These are phyloP conservation scores for Flaveria brownii DNA, from an alignment of 129 eudicot genomes.

Conservation along the genomic window DNA sequence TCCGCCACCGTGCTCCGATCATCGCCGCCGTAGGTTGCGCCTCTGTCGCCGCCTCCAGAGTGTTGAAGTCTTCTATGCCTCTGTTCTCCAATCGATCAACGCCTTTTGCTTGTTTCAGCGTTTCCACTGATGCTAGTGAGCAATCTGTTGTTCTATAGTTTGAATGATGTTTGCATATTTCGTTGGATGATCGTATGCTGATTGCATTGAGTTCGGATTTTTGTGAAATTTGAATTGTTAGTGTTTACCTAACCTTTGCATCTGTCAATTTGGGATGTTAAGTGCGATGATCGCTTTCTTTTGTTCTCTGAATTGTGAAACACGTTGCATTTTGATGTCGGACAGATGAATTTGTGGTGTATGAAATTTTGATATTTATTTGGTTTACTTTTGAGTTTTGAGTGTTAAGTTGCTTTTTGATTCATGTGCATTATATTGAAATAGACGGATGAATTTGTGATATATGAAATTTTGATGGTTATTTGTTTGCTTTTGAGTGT, in stretches of 20 bases:
- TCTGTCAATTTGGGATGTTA: slow-evolving; percentile 3
- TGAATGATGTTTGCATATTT: neutral
- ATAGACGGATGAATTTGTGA: neutral
- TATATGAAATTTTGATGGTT: neutral
- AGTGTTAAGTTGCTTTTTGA: neutral
- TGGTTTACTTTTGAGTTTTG: neutral
- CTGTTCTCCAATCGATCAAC: slow-evolving; percentile 34
- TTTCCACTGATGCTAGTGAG: slow-evolving; percentile 57
- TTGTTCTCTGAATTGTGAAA: neutral
- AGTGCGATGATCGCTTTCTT: neutral
- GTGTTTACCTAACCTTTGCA: neutral
- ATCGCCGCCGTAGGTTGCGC: slow-evolving; percentile 63
- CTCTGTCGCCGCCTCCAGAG: slow-evolving; percentile 48
- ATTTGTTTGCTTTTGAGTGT: neutral
- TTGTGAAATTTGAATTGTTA: neutral
- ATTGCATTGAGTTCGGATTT: neutral
- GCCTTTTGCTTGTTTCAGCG: slow-evolving; percentile 66
- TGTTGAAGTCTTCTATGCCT: slow-evolving; percentile 45
- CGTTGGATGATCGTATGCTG: neutral
- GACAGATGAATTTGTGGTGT: neutral
- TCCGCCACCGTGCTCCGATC: slow-evolving; percentile 53
- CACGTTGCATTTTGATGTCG: neutral
- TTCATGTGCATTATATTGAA: neutral
- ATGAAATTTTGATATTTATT: neutral
- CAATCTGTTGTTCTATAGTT: neutral